These are phyloP conservation scores for Ogataea salicorniae DNA, from an alignment of 805 yeast species.

Conservation along the genomic window DNA sequence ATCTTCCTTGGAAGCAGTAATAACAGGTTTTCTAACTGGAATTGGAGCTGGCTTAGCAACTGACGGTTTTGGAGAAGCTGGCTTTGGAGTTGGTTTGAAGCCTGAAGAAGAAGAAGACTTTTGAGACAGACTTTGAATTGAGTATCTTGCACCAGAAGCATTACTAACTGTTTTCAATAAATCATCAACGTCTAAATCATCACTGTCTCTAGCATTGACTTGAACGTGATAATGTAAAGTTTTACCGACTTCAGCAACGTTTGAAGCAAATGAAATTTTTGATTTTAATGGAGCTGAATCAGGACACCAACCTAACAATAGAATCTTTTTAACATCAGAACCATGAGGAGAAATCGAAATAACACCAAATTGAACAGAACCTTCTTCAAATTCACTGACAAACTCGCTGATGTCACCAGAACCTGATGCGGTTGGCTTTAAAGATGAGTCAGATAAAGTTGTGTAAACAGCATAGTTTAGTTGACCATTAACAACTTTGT, in stretches of 20 bases:
- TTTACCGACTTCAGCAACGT: slow-evolving; percentile 70
- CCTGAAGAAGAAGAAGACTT: slow-evolving; percentile 17
- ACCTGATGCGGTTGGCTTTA: slow-evolving; percentile 47
- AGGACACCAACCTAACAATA: slow-evolving; percentile 94
- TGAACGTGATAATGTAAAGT: slow-evolving; percentile 90
- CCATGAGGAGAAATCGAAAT: slow-evolving; percentile 86
- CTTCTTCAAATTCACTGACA: slow-evolving; percentile 76
- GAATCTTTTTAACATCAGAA: slow-evolving; percentile 80
- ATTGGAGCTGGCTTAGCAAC: slow-evolving; percentile 6
- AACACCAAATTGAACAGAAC: slow-evolving; percentile 85
- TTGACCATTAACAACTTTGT: slow-evolving; percentile 75
- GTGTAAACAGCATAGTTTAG: slow-evolving; percentile 77
- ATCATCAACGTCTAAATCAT: slow-evolving; percentile 79
- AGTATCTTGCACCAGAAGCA: slow-evolving; percentile 95
- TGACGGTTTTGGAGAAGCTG: slow-evolving; percentile 30
- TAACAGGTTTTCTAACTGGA: slow-evolving; percentile 19
- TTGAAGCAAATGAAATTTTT: slow-evolving; percentile 69
- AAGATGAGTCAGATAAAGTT: slow-evolving; percentile 52
- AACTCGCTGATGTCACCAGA: slow-evolving; percentile 70
- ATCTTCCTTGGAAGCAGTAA: slow-evolving; percentile 6
- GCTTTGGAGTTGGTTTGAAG: slow-evolving; percentile 34
- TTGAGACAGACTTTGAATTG: slow-evolving; percentile 42
- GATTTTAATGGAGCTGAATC: slow-evolving; percentile 84
- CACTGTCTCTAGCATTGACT: slow-evolving; percentile 91
- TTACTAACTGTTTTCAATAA: slow-evolving; percentile 72